Base-by-base conservation (phyloP, 257 asterid species). In the Cinchona pubescens region DNA sequence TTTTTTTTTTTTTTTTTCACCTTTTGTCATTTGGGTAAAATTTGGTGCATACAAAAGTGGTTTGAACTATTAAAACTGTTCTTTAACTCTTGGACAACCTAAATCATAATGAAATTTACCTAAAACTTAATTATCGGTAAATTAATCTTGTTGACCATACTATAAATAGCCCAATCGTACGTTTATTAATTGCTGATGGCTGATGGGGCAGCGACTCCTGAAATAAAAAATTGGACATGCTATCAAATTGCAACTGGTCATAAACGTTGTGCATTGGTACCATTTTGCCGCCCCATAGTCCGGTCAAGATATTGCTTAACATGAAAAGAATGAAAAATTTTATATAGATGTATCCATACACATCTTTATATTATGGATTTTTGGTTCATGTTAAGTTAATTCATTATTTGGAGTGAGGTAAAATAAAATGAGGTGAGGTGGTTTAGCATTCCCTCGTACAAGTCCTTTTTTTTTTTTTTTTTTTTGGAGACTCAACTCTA, bases 261-360 rank as follows among this genome's bases (percentile, higher is more conserved):
- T 21, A 38, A 65, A 65, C 70, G 32, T 4, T 65, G 32, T 8
- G 32, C 70, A 38, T 37, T 65, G 70, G 70, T 27, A 65, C 30
- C 49, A 38, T 65, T 65, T 25, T 65, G 70, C 70, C 70, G 70
- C 53, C 71, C 53, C 34, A 66, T 40, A 42, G 53, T 64, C 27
- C 42, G 34, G 71, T 40, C 71, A 66, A 66, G n/a, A n/a, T n/a
- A n/a, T n/a, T n/a, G n/a, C n/a, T n/a, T n/a, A n/a, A n/a, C n/a
- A n/a, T n/a, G n/a, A n/a, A n/a, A n/a, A n/a, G n/a, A n/a, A n/a
- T n/a, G n/a, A n/a, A n/a, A n/a, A n/a, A n/a, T n/a, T n/a, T n/a
- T n/a, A n/a, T n/a, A n/a, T n/a, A n/a, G n/a, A n/a, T n/a, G n/a
- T n/a, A n/a, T n/a, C n/a, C n/a, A n/a, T n/a, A n/a, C n/a, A n/a